Evolutionary conservation across 305 asterid genomes (phyloP), one percentile per base, ranked within the genome.

Genomic region (Fraxinus platypoda): DNA sequence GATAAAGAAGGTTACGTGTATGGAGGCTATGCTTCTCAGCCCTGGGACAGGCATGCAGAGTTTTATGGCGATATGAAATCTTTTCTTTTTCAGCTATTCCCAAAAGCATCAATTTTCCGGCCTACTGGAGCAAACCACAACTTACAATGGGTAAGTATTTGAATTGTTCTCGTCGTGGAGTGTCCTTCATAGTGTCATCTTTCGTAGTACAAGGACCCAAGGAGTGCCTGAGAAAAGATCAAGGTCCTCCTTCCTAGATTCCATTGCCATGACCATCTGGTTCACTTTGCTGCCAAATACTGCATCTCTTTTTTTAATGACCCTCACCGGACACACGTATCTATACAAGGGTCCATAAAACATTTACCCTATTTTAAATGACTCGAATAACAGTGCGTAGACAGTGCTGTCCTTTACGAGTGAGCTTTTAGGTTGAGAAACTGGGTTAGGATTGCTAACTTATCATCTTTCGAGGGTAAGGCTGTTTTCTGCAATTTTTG

Each of bases 11-110:
- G 97, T 49, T 86, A 21, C 87, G 81, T 93, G 38, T 94, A 93
- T 78, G 99, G 98, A 81, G 99, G 99, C 83, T 93, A 91, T 85
- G 98, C 98, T 80, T 96, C 99, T 85, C 98, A 93, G 84, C 91
- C 99, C 57, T 93, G 99, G 99, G 98, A 94, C 84, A 90, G 86
- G 76, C 99, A 94, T 41, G 87, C 90, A 2, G 99, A 94, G 74
- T 96, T 89, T 87, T 94, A 90, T 76, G 98, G 98, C 54, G 97
- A 96, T 85, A 83, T 96, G 94, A 94, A 87, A 84, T 92, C 93
- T 75, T 96, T 94, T 74, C 89, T 94, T 43, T 95, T 96, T 84
- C 99, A 94, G 85, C 89, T 94, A 17, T 87, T 86, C 88, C 99
- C 99, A 1, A 90, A 84, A 84, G 95, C 98, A 81, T 90, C 98